Evolutionary conservation across 768 basidiomycete species (phyloP).

Genomic region (Symmetrospora coprosmae): DNA sequence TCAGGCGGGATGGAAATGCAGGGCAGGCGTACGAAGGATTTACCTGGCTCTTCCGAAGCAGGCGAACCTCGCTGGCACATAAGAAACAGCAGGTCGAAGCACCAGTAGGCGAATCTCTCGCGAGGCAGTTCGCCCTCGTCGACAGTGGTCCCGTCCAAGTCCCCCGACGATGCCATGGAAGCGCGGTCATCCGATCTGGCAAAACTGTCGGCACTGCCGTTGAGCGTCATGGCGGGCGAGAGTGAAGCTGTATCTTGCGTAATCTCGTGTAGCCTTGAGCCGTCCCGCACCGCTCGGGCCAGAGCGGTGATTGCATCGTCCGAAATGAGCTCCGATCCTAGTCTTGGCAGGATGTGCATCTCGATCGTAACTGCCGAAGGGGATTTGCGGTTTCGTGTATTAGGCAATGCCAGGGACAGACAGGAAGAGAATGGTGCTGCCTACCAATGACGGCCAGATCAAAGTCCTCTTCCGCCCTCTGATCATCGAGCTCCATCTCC

Average conservation of each 20-base stretch:
- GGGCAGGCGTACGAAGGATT: not conserved
- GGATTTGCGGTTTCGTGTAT: not conserved
- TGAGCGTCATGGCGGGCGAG: not conserved
- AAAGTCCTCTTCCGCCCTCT: constrained; percentile 69
- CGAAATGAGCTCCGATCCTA: constrained; percentile 56
- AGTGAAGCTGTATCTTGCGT: constrained; percentile 17
- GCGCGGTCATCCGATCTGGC: not conserved
- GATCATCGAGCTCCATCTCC: constrained; percentile 42
- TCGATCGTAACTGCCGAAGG: constrained; percentile 46
- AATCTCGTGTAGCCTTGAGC: constrained; percentile 52
- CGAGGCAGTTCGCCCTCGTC: constrained; percentile 41
- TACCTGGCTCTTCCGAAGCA: no score
- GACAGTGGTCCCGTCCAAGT: constrained; percentile 23
- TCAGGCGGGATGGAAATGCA: not conserved
- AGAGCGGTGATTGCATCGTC: constrained; percentile 56
- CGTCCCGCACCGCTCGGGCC: constrained; percentile 56
- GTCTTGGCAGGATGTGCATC: constrained; percentile 60
- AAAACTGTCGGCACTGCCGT: not conserved
- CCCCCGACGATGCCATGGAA: not conserved
- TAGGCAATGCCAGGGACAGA: not conserved
- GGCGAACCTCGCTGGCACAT: constrained; percentile 50
- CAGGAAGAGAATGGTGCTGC: not conserved
- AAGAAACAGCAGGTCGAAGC: constrained; percentile 69
- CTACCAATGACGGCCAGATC: constrained; percentile 60
- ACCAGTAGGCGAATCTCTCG: constrained; percentile 85